Percentiles rank a stretch among this genome's conserved stretches.
Evolutionary conservation across 2,329 filamentous ascomycete species (phyloP).

Genomic region (Trichoderma breve): DNA sequence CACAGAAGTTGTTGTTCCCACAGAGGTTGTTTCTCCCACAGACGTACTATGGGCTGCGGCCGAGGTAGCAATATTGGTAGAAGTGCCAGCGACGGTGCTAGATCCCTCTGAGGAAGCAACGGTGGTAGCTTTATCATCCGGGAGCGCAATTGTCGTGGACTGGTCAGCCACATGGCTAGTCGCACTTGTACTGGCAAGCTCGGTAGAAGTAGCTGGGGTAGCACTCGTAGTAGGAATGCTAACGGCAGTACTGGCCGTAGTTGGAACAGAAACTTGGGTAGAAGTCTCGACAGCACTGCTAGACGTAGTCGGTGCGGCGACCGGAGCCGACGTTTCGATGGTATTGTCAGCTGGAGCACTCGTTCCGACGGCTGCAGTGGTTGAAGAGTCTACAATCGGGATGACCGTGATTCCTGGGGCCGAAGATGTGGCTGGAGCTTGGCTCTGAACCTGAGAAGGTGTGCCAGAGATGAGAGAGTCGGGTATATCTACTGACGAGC

Average conservation of each 20-base stretch:
- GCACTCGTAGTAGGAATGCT: neutral
- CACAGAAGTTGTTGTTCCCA: neutral
- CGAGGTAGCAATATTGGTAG: neutral
- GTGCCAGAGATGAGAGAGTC: slow-evolving; percentile 14
- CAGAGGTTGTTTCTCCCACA: neutral
- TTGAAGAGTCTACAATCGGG: slow-evolving; percentile 5
- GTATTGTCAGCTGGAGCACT: neutral
- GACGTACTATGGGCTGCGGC: neutral
- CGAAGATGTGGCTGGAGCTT: neutral
- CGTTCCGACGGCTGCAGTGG: neutral
- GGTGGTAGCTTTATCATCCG: neutral
- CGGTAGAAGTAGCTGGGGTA: neutral
- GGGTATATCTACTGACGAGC: slow-evolving; percentile 17
- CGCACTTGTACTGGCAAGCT: neutral
- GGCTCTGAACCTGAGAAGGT: neutral
- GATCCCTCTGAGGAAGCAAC: neutral
- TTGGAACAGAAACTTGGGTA: neutral
- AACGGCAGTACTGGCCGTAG: neutral
- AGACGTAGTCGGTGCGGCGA: neutral
- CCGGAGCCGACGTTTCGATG: neutral
- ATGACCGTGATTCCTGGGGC: neutral
- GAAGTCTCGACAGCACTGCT: neutral
- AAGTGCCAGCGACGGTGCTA: neutral
- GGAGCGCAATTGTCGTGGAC: neutral
- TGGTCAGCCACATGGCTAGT: neutral